phyloP scores from a whole-genome alignment of 2,329 filamentous ascomycete genomes.

The Xylaria sp. region DNA sequence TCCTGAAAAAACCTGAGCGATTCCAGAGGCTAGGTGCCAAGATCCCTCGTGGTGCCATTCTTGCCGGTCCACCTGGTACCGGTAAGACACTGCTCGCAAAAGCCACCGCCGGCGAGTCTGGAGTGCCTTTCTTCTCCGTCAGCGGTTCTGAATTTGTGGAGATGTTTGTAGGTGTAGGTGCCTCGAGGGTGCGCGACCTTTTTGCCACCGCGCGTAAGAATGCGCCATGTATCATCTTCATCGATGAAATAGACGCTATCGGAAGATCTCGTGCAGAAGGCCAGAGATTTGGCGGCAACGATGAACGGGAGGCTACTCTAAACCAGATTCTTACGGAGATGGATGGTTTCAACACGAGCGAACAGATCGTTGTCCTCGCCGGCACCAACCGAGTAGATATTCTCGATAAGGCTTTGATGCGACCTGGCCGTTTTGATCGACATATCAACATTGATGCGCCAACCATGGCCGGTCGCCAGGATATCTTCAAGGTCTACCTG shows the following conservation, averaged over 20 bases:
- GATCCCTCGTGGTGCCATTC: conserved; percentile 95
- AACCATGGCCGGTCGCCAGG: conserved; percentile 95
- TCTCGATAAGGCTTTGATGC: conserved; percentile 94
- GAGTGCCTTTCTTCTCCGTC: conserved; percentile 97
- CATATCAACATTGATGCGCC: conserved; percentile 95
- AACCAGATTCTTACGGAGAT: conserved; percentile 99
- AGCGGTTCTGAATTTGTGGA: conserved; percentile 99
- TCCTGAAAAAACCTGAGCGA: conserved; percentile 90
- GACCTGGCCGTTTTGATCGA: conserved; percentile 94
- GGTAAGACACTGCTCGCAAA: conserved; percentile 98
- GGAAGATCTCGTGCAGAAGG: conserved; percentile 88
- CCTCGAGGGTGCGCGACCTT: conserved; percentile 92
- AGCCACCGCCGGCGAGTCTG: conserved; percentile 95
- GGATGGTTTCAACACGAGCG: conserved; percentile 98
- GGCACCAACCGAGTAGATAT: conserved; percentile 97
- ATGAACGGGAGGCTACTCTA: conserved; percentile 94
- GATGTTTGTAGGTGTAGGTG: conserved; percentile 99
- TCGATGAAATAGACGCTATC: conserved; percentile 98
- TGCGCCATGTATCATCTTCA: conserved; percentile 98
- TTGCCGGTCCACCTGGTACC: conserved; percentile 97
- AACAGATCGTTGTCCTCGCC: conserved; percentile 95
- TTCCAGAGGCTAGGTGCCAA: conserved; percentile 97
- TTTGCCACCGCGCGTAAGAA: conserved; percentile 96
- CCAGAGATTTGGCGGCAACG: conserved; percentile 85
- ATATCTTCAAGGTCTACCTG: conserved; percentile 95